phyloP scores from a whole-genome alignment of 305 asterid genomes.

The Lippia alba region DNA sequence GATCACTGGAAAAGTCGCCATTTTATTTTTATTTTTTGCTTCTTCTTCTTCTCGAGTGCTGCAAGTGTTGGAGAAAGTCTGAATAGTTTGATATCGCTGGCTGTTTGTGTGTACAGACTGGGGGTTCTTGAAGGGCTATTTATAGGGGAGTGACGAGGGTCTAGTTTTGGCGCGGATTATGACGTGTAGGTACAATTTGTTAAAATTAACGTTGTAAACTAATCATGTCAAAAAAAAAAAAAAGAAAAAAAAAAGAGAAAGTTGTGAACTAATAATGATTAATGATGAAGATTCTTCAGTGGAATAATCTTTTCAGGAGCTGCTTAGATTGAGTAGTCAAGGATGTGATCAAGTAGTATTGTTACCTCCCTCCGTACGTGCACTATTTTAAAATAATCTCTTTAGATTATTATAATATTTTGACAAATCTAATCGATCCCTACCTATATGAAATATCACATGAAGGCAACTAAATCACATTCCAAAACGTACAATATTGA shows the following conservation, averaged over 20 bases:
- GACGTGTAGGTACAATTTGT: slow-evolving; percentile 8
- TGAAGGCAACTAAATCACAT: too few species aligned
- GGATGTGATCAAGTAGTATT: not conserved
- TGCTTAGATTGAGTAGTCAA: not conserved
- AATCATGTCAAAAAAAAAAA: too few species aligned
- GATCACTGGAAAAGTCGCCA: slow-evolving; percentile 79
- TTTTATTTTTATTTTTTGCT: slow-evolving; percentile 11
- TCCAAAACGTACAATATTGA: too few species aligned
- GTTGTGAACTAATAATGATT: too few species aligned
- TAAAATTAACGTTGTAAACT: not conserved
- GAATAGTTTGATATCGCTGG: too few species aligned
- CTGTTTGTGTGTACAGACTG: slow-evolving; percentile 11
- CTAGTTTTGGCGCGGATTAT: not conserved
- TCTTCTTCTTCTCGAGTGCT: slow-evolving; percentile 8
- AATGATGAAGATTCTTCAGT: not conserved
- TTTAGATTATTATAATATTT: too few species aligned
- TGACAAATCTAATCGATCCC: too few species aligned
- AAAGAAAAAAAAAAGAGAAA: too few species aligned
- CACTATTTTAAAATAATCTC: too few species aligned
- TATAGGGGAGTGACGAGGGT: slow-evolving; percentile 45
- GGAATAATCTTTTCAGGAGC: not conserved
- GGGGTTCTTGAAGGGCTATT: slow-evolving; percentile 40
- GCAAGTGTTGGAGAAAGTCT: not conserved
- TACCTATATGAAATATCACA: too few species aligned
- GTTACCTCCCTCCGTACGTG: too few species aligned